Conservation (phyloP, 306 rosid species). For the Castanea sativa region DNA sequence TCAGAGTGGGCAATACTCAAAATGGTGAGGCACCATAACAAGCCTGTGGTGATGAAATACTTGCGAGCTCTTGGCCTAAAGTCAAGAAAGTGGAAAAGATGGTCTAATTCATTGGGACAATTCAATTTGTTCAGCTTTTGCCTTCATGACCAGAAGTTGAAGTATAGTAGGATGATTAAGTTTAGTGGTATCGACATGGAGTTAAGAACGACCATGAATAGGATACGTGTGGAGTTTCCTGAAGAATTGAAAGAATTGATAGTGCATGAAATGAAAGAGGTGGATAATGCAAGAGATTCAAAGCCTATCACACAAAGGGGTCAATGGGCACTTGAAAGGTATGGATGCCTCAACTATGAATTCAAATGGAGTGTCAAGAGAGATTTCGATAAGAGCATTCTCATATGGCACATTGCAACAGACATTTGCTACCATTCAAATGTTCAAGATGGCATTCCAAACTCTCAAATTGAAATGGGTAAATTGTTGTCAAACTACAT, state of each 20-base stretch:
- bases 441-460: not conserved
- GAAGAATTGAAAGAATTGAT: slow-evolving; percentile 32
- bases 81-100: slow-evolving; percentile 46
- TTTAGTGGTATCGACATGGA: slow-evolving; percentile 25
- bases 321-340: slow-evolving; percentile 44
- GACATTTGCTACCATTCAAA: slow-evolving; percentile 41
- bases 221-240: slow-evolving; percentile 21
- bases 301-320: slow-evolving; percentile 49
- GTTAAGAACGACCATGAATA: slow-evolving; percentile 22
- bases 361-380: slow-evolving; percentile 39
- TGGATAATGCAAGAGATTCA: slow-evolving; percentile 34
- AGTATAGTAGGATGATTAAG: slow-evolving; percentile 30
- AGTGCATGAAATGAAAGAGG: slow-evolving; percentile 43
- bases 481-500: slow-evolving; percentile 49
- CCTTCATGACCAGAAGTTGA: slow-evolving; percentile 35
- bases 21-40: slow-evolving; percentile 37
- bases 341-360: slow-evolving; percentile 26
- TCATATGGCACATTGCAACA: slow-evolving; percentile 72
- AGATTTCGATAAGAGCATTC: slow-evolving; percentile 57
- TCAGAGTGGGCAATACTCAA: slow-evolving; percentile 59
- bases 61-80: slow-evolving; percentile 33
- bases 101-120: slow-evolving; percentile 56
- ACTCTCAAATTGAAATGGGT: slow-evolving; percentile 26
- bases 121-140: slow-evolving; percentile 57
- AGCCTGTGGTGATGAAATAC: slow-evolving; percentile 30